A percentile compares a stretch with the other conserved stretches of the same genome.
These are phyloP conservation scores for Tetraselmis chui DNA, from an alignment of 139 green algal species.

Conservation along the genomic window DNA sequence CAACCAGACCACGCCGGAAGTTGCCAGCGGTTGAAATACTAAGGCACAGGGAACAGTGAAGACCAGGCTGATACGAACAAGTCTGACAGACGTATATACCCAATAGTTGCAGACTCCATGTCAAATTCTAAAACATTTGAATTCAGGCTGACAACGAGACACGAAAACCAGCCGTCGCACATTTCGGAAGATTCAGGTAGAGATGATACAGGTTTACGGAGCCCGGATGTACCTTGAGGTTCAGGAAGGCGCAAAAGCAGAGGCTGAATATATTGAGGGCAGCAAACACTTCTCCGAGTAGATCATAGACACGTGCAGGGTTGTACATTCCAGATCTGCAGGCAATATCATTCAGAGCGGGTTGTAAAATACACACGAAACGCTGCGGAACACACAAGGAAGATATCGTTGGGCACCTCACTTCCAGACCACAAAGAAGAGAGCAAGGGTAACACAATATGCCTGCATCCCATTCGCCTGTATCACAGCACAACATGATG, in stretches of 20 bases:
- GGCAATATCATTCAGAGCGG: too few species aligned
- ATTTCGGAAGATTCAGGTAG: too few species aligned
- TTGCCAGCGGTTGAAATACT: not conserved
- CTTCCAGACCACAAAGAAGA: slow-evolving; percentile 31
- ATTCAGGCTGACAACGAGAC: too few species aligned
- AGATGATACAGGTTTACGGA: not conserved
- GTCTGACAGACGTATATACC: too few species aligned
- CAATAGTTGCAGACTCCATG: too few species aligned
- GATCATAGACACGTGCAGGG: slow-evolving; percentile 52
- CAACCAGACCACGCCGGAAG: not conserved
- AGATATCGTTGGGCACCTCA: slow-evolving; percentile 4
- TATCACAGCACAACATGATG: not conserved
- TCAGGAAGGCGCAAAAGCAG: slow-evolving; percentile 51
- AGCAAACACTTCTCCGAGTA: slow-evolving; percentile 56
- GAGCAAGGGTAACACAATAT: slow-evolving; percentile 29
- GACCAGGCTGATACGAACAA: too few species aligned
- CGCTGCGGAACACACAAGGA: not conserved
- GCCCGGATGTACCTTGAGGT: slow-evolving; percentile 37
- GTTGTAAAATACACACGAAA: not conserved
- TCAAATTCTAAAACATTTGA: too few species aligned
- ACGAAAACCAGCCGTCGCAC: too few species aligned
- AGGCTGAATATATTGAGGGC: slow-evolving; percentile 51
- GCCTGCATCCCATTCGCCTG: slow-evolving; percentile 49
- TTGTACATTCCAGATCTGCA: slow-evolving; percentile 35
- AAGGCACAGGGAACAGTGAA: not conserved